Conservation (phyloP, 371 early-diverging fungal genomes). For the Gilbertella persicaria region DNA sequence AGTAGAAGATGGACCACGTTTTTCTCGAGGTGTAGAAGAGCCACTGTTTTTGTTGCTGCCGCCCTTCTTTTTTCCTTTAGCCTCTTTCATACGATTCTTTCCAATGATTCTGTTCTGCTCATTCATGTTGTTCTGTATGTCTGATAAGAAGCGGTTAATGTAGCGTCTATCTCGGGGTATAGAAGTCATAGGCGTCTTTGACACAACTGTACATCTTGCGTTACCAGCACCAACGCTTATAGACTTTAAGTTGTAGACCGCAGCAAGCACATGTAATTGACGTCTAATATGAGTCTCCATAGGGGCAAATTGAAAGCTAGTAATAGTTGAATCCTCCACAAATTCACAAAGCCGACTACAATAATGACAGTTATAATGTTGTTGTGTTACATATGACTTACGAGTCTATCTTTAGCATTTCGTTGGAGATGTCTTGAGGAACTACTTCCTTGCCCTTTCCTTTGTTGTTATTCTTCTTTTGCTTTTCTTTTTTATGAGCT, state of each 20-base stretch:
- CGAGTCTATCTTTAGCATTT: slow-evolving; percentile 18
- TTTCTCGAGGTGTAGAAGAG: slow-evolving; percentile 9
- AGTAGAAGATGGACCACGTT: slow-evolving; percentile 8
- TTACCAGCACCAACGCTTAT: slow-evolving; percentile 51
- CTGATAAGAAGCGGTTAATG: slow-evolving; percentile 42
- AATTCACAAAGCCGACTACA: slow-evolving; percentile 42
- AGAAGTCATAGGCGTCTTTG: slow-evolving; percentile 52
- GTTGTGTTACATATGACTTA: no score
- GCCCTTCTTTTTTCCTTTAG: slow-evolving; percentile 11
- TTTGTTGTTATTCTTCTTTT: slow-evolving; percentile 21
- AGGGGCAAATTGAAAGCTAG: slow-evolving; percentile 52
- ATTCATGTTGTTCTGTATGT: slow-evolving; percentile 36
- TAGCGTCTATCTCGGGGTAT: slow-evolving; percentile 53
- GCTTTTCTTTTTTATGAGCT: slow-evolving; percentile 15
- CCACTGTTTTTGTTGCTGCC: slow-evolving; percentile 3
- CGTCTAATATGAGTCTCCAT: slow-evolving; percentile 54
- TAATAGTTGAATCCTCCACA: slow-evolving; percentile 36
- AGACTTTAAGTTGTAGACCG: slow-evolving; percentile 52
- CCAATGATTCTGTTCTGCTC: slow-evolving; percentile 20
- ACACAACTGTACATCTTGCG: slow-evolving; percentile 34
- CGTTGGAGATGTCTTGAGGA: background rate
- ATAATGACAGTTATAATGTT: background rate
- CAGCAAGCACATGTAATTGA: slow-evolving; percentile 55
- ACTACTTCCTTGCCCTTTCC: slow-evolving; percentile 17
- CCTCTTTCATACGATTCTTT: slow-evolving; percentile 9